Evolutionary conservation across 768 basidiomycete species (phyloP), one percentile per base, ranked within the genome.

Genomic region (Hygrocybe punicea): DNA sequence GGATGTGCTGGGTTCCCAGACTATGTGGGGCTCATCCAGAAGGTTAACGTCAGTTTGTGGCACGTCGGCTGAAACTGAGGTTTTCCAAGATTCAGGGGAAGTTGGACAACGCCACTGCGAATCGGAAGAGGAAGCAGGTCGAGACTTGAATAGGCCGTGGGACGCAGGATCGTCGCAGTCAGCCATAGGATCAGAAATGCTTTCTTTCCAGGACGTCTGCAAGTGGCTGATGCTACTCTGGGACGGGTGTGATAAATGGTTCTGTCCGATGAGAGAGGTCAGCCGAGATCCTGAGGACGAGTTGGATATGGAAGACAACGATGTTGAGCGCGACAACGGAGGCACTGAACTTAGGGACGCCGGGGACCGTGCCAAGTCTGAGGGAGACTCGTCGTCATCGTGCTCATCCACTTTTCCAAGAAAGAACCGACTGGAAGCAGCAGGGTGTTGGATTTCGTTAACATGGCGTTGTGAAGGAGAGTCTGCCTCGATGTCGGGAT

Each of bases 1-100:
- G 29, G 81, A 78, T 13, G 78, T 76, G n/a, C 76, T 73, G n/a
- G 79, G 73, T 58, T 78, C 67, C 45, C 75, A 69, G 23, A 64
- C 65, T 19, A 71, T 63, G 21, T 51, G 62, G 6, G 60, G 55
- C 33, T 63, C 67, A 19, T 47, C 60, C 16, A 63, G 40, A 53
- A 34, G 25, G 40, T n/a, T 40, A 35, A 21, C 23, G 50, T 23
- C 24, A 37, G 56, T 29, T 29, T 25, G 34, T 29, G 19, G 36
- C 39, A 25, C 39, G 11, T 49, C 51, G 36, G 45, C 49, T 40
- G 13, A 44, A 34, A 10, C 45, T n/a, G 45, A 21, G 45, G 10
- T 10, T 10, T 13, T 21, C 47, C 47, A 48, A 16, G 29, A 29
- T 29, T 29, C 29, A 29, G 29, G 29, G 8, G 29, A 29, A 29